Percentiles rank a stretch among this genome's conserved stretches.
These are phyloP conservation scores for Saccharomyces pastorianus DNA, from an alignment of 1,139 yeast species.

Conservation along the genomic window DNA sequence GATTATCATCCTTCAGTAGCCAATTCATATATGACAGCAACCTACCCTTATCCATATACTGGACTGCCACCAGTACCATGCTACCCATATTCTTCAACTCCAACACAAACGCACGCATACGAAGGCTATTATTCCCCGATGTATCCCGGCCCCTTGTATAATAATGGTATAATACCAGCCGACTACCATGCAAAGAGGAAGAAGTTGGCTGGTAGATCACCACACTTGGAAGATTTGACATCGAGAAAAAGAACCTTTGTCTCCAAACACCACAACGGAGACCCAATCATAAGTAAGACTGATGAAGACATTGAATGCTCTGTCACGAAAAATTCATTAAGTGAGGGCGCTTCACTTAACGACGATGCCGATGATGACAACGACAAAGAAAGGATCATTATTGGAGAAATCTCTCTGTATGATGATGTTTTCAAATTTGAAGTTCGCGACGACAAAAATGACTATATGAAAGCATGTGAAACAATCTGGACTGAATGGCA, in stretches of 20 bases:
- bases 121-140: background rate
- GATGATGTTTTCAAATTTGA: background rate
- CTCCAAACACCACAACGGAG: background rate
- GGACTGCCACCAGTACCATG: background rate
- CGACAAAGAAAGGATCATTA: background rate
- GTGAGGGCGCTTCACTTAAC: background rate
- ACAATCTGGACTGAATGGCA: background rate
- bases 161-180: background rate
- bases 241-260: background rate
- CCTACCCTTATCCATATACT: background rate
- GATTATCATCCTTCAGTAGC: background rate
- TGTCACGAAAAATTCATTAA: background rate
- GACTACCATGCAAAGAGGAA: background rate
- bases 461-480: background rate
- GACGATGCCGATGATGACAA: background rate
- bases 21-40: background rate
- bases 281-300: background rate
- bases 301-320: background rate
- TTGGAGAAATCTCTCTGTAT: background rate
- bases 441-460: background rate
- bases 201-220: background rate
- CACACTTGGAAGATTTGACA: background rate
- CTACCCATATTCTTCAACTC: background rate
- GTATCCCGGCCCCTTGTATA: background rate
- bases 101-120: background rate